phyloP scores from a whole-genome alignment of 169 alveolate genomes.

The Besnoitia besnoiti region DNA sequence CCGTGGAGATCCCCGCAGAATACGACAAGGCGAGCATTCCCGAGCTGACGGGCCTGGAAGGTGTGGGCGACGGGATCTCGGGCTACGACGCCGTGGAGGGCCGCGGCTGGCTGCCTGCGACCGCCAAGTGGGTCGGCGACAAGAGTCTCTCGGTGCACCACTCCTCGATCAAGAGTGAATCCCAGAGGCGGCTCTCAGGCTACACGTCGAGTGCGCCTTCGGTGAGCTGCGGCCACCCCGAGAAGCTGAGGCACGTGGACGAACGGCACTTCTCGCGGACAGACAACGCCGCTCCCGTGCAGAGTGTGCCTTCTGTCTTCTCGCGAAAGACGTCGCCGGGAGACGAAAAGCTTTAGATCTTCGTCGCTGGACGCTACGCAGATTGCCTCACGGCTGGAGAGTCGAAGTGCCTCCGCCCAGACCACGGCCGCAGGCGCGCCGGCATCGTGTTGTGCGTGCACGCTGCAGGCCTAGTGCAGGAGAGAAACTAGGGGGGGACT shows the following conservation, averaged over 20 bases:
- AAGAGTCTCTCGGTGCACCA: conserved; percentile 25
- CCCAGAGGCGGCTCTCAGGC: neutral
- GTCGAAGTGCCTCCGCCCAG: too few relatives aligned
- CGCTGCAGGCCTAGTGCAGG: too few relatives aligned
- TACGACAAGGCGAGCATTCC: neutral
- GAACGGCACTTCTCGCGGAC: neutral
- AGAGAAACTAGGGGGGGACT: too few relatives aligned
- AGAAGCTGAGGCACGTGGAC: neutral
- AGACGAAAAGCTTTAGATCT: neutral
- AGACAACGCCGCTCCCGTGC: neutral
- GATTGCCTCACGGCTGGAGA: too few relatives aligned
- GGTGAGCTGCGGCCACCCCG: neutral
- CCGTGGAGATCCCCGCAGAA: conserved; percentile 6
- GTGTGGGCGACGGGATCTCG: neutral
- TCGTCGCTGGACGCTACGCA: too few relatives aligned
- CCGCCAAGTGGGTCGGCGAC: conserved; percentile 46
- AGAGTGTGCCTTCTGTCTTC: neutral
- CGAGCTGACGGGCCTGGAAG: neutral
- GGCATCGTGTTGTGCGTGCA: too few relatives aligned
- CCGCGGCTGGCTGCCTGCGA: conserved; percentile 41
- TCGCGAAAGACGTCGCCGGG: neutral
- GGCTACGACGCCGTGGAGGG: conserved; percentile 13
- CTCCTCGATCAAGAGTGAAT: neutral
- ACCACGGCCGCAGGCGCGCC: too few relatives aligned
- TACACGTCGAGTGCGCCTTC: neutral